Evolutionary conservation across 495 filamentous ascomycete species (phyloP).

Genomic region (Friedmanniomyces endolithicus): DNA sequence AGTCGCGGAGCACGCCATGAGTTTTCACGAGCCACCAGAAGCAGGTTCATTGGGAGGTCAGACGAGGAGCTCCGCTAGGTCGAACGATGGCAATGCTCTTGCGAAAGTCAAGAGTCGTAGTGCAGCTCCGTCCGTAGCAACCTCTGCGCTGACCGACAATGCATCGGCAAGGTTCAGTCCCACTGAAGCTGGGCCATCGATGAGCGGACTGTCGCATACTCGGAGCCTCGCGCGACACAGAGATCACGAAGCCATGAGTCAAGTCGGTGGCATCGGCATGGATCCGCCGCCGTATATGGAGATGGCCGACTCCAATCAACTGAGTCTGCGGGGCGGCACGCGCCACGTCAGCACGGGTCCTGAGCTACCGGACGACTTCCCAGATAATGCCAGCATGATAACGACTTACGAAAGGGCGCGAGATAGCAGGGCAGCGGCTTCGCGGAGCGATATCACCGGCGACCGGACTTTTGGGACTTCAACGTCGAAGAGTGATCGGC

Average conservation of each 20-base stretch:
- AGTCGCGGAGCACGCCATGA: neutral
- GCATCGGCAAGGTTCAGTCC: too few relatives aligned
- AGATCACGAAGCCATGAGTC: neutral
- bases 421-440: too few relatives aligned
- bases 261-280: neutral
- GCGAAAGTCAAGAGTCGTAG: too few relatives aligned
- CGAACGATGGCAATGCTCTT: too few relatives aligned
- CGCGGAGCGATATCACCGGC: too few relatives aligned
- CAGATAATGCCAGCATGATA: constrained; percentile 3
- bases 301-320: neutral
- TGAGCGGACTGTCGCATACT: neutral
- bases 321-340: neutral
- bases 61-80: neutral
- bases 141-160: too few relatives aligned
- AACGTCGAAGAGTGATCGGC: too few relatives aligned
- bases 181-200: too few relatives aligned
- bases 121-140: too few relatives aligned
- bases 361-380: neutral
- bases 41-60: neutral
- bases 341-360: neutral
- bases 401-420: neutral
- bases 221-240: neutral
- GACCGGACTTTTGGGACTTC: too few relatives aligned
- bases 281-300: too few relatives aligned
- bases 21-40: neutral